Percentiles rank a stretch among this genome's conserved stretches.
These are phyloP conservation scores for Hypoxylon sp. DNA, from an alignment of 2,329 filamentous ascomycete species.

Conservation along the genomic window DNA sequence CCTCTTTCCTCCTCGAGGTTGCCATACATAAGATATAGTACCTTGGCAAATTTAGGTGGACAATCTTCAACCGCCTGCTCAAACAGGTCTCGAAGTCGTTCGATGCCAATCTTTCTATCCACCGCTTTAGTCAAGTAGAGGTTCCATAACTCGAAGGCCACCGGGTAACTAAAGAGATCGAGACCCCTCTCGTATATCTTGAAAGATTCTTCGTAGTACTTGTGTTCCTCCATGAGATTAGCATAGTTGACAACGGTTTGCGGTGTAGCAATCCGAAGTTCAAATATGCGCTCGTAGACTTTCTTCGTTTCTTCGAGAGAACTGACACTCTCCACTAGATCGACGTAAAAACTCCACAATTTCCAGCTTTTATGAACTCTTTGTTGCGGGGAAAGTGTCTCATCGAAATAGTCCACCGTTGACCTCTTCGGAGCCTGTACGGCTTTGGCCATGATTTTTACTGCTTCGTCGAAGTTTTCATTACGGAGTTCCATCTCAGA, in stretches of 20 bases:
- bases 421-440: constrained; percentile 97
- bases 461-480: constrained; percentile 95
- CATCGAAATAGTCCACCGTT: constrained; percentile 99
- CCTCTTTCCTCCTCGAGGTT: constrained; percentile 96
- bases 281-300: constrained; percentile 97
- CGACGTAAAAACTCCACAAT: constrained; percentile 98
- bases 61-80: constrained; percentile 97
- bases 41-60: constrained; percentile 95
- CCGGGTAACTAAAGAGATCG: constrained; percentile 98
- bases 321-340: constrained; percentile 94
- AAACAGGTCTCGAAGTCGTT: constrained; percentile 93
- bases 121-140: constrained; percentile 97
- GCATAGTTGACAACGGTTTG: constrained; percentile 99
- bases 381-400: constrained; percentile 92
- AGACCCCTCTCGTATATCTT: constrained; percentile 96
- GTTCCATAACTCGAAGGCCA: constrained; percentile 99
- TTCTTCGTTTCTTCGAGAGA: constrained; percentile 92
- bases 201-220: constrained; percentile 97
- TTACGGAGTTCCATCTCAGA: constrained; percentile 97
- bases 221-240: constrained; percentile 92
- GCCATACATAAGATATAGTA: constrained; percentile 97
- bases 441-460: constrained; percentile 96
- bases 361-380: constrained; percentile 99
- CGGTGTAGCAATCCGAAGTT: constrained; percentile 96
- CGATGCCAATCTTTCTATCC: constrained; percentile 95